These are phyloP conservation scores for Rosa chinensis DNA, from an alignment of 306 rosid genomes.

Conservation along the genomic window DNA sequence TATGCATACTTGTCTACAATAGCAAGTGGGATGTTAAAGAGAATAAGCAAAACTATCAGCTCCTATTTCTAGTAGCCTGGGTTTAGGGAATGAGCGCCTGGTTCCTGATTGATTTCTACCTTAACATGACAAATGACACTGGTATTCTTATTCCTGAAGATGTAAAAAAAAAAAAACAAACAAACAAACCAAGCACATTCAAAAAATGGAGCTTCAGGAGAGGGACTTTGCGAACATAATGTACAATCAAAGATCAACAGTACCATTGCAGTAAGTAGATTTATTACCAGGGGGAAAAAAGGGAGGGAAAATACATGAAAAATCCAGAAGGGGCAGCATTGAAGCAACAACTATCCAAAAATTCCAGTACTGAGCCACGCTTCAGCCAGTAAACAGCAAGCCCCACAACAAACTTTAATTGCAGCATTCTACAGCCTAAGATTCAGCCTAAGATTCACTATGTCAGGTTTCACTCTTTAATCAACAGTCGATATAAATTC, in stretches of 20 bases:
- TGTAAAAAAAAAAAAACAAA: not conserved
- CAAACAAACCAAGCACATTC: not conserved
- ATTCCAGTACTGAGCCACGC: not conserved
- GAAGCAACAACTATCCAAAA: not conserved
- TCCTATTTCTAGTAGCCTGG: not conserved
- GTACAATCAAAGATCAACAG: not conserved
- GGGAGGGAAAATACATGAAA: not conserved
- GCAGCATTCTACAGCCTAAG: conserved; percentile 8
- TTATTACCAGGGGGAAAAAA: not conserved
- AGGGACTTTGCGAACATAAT: not conserved
- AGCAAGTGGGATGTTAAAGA: not conserved
- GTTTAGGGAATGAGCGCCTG: no score
- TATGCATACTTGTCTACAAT: not conserved
- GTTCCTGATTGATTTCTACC: not conserved
- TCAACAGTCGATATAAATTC: not conserved
- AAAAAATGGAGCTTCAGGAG: not conserved
- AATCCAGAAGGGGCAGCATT: no score
- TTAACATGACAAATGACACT: not conserved
- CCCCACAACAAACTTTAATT: not conserved
- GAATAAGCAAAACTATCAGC: not conserved
- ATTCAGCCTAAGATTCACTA: conserved; percentile 9
- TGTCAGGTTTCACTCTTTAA: conserved; percentile 11
- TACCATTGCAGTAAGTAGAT: not conserved
- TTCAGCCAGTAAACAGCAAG: not conserved
- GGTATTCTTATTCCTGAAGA: not conserved